Evolutionary conservation across 169 alveolate species (phyloP), one percentile per base, ranked within the genome.

Genomic region (Eimeria praecox): DNA sequence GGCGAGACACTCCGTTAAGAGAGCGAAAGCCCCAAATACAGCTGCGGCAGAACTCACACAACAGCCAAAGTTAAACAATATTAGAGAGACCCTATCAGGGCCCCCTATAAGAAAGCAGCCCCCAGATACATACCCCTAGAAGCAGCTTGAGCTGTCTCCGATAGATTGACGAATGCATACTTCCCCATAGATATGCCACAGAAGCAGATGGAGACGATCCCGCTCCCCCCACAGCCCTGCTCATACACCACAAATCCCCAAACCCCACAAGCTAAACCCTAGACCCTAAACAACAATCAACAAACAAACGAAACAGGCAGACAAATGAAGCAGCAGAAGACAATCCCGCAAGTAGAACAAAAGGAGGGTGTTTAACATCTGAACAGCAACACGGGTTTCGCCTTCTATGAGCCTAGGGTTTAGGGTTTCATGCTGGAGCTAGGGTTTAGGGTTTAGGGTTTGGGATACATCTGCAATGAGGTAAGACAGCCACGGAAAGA

Each of bases 201-300:
- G 92, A 95, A 95, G 82, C 95, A 92, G 27, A 95, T 95, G 92
- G 97, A 77, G 52, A 92, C 95, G 33, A 95, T 92, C 54, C 97
- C 97, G 49, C 96, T 91, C 46, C 66, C 52, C 38, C 96, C 95
- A 59, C 71, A 91, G n/a, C 95, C 90, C 88, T 91, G 94, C 30
- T 82, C 88, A 6, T 14, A 22, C 10, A 33, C 33, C 40, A 49
- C 54, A 0, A 54, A 85, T 1, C 94, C 66, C 56, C 40, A 88
- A 54, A 66, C 56, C 87, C 40, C 49, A 56, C n/a, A 56, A 3
- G 9, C 78, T 85, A 42, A 35, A 46, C 75, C 56, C 33, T 49
- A 40, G 22, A 66, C 77, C n/a, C 56, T 64, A 22, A 40, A 22
- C 52, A 27, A 77, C 30, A 22, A 9, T 8, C 46, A 14, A 16